Evolutionary conservation across 441 rosid genomes (phyloP).

Genomic region (Populus hybrid): DNA sequence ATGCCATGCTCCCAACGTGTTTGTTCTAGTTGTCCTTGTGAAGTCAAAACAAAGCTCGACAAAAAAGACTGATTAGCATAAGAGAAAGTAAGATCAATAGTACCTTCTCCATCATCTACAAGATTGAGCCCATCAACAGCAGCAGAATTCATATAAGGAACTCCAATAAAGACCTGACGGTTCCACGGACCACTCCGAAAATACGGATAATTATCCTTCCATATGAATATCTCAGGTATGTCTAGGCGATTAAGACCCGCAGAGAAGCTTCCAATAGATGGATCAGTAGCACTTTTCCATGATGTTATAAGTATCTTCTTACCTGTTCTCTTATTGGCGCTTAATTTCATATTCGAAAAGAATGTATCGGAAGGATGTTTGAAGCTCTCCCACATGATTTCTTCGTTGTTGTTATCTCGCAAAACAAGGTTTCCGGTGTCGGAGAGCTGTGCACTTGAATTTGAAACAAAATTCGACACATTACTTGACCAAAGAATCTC

Average conservation of each 20-base stretch:
- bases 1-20: not conserved
- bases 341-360: slow-evolving; percentile 29
- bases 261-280: slow-evolving; percentile 43
- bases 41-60: slow-evolving; percentile 22
- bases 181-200: slow-evolving; percentile 52
- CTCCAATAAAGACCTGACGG: slow-evolving; percentile 37
- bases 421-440: slow-evolving; percentile 46
- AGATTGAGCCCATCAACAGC: slow-evolving; percentile 28
- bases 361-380: slow-evolving; percentile 32
- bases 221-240: slow-evolving; percentile 37
- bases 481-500: slow-evolving; percentile 39
- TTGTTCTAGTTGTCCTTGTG: slow-evolving; percentile 20
- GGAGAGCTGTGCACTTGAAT: slow-evolving; percentile 33
- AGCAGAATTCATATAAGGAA: slow-evolving; percentile 23
- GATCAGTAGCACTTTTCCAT: slow-evolving; percentile 46
- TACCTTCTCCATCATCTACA: slow-evolving; percentile 21
- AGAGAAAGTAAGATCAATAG: not conserved
- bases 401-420: slow-evolving; percentile 12
- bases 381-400: slow-evolving; percentile 46
- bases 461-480: slow-evolving; percentile 13
- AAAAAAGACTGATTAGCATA: slow-evolving; percentile 12
- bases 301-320: slow-evolving; percentile 31
- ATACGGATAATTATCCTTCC: slow-evolving; percentile 32
- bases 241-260: slow-evolving; percentile 22
- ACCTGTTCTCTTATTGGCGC: slow-evolving; percentile 19